phyloP scores from a whole-genome alignment of 805 yeast genomes.

The Komagataella ulmi region DNA sequence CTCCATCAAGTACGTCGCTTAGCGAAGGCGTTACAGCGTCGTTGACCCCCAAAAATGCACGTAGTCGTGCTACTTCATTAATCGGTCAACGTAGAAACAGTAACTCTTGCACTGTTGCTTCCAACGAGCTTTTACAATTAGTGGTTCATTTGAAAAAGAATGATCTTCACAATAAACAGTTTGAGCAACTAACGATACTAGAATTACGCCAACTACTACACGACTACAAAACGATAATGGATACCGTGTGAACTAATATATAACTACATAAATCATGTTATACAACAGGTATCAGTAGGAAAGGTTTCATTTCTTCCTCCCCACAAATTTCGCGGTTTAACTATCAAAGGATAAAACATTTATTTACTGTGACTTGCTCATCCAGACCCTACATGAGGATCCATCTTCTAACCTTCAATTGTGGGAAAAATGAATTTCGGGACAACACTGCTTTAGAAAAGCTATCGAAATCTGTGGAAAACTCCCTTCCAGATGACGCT shows the following conservation, averaged over 20 bases:
- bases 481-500: conserved; percentile 14
- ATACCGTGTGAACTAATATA: background rate
- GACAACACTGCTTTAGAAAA: conserved; percentile 18
- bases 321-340: background rate
- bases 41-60: background rate
- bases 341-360: background rate
- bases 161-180: background rate
- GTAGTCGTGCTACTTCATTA: background rate
- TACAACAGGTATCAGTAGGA: background rate
- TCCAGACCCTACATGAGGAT: conserved; percentile 2
- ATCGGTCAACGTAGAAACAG: background rate
- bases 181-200: background rate
- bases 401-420: conserved; percentile 34
- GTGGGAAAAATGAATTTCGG: conserved; percentile 32
- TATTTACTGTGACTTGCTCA: background rate
- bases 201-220: background rate
- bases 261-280: background rate
- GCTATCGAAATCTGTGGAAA: conserved; percentile 7
- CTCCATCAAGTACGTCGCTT: background rate
- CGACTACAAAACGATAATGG: background rate
- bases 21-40: background rate
- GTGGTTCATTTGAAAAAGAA: background rate
- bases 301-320: background rate
- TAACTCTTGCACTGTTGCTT: background rate
- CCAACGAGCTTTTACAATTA: background rate